Evolutionary conservation across 768 basidiomycete genomes (phyloP).

Genomic region (Lactarius hengduanensis): DNA sequence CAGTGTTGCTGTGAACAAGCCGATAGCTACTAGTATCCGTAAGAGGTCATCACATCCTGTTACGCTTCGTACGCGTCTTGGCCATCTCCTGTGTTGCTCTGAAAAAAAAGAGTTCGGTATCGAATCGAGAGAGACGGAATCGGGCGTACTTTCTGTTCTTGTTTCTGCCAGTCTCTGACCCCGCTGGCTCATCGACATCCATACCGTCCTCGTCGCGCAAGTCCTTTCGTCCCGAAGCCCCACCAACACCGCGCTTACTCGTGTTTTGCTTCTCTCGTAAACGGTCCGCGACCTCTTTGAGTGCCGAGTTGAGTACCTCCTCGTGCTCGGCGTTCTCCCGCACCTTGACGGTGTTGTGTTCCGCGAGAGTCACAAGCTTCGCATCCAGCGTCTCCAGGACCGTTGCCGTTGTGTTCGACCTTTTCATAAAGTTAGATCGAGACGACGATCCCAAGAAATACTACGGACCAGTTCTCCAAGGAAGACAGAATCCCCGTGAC

Average conservation of each 20-base stretch:
- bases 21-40: conserved; percentile 1
- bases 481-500: conserved; percentile 59
- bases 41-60: conserved; percentile 21
- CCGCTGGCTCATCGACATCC: conserved; percentile 30
- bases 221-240: conserved; percentile 19
- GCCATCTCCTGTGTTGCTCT: conserved; percentile 29
- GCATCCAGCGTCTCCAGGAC: conserved; percentile 72
- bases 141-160: conserved; percentile 27
- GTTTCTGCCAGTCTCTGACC: conserved; percentile 14
- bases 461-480: conserved; percentile 62
- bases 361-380: conserved; percentile 59
- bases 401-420: conserved; percentile 67
- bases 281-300: conserved; percentile 65
- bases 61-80: conserved; percentile 25
- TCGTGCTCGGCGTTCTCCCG: conserved; percentile 55
- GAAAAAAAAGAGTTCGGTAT: neutral
- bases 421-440: conserved; percentile 31
- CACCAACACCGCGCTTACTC: conserved; percentile 23
- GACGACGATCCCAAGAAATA: neutral
- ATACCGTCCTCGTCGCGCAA: conserved; percentile 27
- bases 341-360: conserved; percentile 43
- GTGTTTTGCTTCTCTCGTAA: conserved; percentile 45
- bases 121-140: neutral
- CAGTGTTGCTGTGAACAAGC: conserved; percentile 15
- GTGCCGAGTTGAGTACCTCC: conserved; percentile 45